A percentile compares a stretch with the other conserved stretches of the same genome.
Evolutionary conservation across 2,329 filamentous ascomycete species (phyloP).

Genomic region (Septoria linicola): DNA sequence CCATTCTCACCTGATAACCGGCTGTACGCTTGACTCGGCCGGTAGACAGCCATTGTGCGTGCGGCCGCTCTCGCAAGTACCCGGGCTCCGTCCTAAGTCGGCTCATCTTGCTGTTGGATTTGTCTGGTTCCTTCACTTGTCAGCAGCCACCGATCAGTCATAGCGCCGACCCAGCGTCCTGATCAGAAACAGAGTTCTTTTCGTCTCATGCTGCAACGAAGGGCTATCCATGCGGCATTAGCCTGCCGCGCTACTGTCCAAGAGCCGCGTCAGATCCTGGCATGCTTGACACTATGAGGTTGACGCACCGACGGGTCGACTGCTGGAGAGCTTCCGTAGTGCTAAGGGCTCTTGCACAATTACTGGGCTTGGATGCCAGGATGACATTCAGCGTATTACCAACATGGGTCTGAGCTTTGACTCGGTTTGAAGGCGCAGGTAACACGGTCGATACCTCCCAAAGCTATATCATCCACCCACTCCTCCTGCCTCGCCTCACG

Average conservation of each 20-base stretch:
- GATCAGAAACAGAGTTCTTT: slow-evolving; percentile 14
- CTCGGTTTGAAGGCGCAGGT: background rate
- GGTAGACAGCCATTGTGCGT: background rate
- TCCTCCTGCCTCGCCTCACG: slow-evolving; percentile 3
- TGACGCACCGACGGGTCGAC: slow-evolving; percentile 9
- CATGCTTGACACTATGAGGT: slow-evolving; percentile 5
- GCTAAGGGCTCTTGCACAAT: slow-evolving; percentile 8
- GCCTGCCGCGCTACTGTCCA: slow-evolving; percentile 11
- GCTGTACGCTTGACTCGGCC: background rate
- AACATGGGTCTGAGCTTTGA: slow-evolving; percentile 8
- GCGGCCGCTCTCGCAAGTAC: background rate
- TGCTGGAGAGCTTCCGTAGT: slow-evolving; percentile 14
- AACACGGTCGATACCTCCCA: background rate
- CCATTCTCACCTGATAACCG: no score
- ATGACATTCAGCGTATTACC: slow-evolving; percentile 5
- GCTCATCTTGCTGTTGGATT: slow-evolving; percentile 9
- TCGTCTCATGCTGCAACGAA: slow-evolving; percentile 4
- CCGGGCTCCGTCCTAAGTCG: slow-evolving; percentile 10
- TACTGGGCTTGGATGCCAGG: slow-evolving; percentile 6
- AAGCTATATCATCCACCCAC: slow-evolving; percentile 2
- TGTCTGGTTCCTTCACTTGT: slow-evolving; percentile 4
- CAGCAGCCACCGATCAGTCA: slow-evolving; percentile 4
- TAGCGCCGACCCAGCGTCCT: slow-evolving; percentile 4
- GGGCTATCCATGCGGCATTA: slow-evolving; percentile 8
- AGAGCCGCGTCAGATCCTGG: slow-evolving; percentile 13